Base-by-base conservation (phyloP, 805 yeast species). In the Myxozyma melibiosi region DNA sequence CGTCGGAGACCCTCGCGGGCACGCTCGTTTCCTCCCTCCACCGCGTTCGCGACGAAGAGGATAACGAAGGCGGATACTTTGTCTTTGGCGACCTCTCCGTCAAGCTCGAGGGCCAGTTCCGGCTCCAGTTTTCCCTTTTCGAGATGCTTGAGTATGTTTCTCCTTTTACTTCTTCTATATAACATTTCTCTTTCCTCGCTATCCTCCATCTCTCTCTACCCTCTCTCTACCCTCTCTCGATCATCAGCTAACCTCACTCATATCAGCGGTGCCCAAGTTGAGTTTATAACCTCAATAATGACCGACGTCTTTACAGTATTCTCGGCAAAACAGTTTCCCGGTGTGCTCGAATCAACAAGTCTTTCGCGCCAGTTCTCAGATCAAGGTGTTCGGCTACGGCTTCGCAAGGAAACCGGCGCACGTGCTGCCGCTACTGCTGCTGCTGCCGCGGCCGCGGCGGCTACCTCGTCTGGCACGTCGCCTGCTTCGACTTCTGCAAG, bases 341-440 rank as follows among this genome's bases (percentile, higher is more conserved):
- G 66, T 22, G 59, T 60, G 28, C 57, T 62, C 25, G 66, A 62
- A 43, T 57, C 64, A 16, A 63, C 66, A 22, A n/a, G 53, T 22
- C 55, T 63, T 37, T 62, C 65, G 18, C 61, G 66, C 20, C 60
- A 48, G 28, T 62, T 63, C 47, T 56, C 64, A 2, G 65, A 63
- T 46, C 66, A 63, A 42, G 66, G 66, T 16, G 66, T 63, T n/a
- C 59, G 66, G 14, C 48, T 63, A 16, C 61, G 66, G 16, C 50
- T 62, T 14, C 62, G 66, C 11, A 63, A 62, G 40, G 66, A 63
- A 34, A 48, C 62, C 1, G 62, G 55, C n/a, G 44, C 50, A 7
- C 38, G 38, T 30, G 48, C 54, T 18, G 35, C 39, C 1, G 30
- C 53, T 2, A 18, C 52, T 3, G 50, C 50, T 14, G 30, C 31